A percentile compares a stretch with the other conserved stretches of the same genome.
phyloP scores from a whole-genome alignment of 129 eudicot species.

The Chrysanthemum seticuspe region DNA sequence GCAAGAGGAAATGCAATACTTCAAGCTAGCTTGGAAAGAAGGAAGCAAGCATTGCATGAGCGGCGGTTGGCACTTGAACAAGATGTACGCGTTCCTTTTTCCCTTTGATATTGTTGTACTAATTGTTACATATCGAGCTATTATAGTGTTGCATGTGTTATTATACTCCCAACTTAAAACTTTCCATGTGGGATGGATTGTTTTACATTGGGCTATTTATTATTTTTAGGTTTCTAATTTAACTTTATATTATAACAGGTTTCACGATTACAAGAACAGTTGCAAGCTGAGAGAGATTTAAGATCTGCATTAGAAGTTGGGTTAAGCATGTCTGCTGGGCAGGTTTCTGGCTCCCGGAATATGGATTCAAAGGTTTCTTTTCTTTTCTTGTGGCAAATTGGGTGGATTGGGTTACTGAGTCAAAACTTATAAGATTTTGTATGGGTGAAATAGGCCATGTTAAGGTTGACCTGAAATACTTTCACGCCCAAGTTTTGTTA shows the following conservation, averaged over 20 bases:
- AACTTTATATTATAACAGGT: slow-evolving; percentile 41
- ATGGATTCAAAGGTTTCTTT: slow-evolving; percentile 88
- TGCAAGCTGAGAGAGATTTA: slow-evolving; percentile 97
- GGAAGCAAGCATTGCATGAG: slow-evolving; percentile 95
- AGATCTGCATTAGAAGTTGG: slow-evolving; percentile 96
- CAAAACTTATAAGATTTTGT: too few species aligned
- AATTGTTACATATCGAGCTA: neutral
- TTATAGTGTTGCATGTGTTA: too few species aligned
- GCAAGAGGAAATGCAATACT: slow-evolving; percentile 94
- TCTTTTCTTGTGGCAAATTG: neutral
- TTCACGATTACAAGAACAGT: slow-evolving; percentile 92
- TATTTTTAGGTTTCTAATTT: slow-evolving; percentile 11
- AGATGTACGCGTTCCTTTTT: slow-evolving; percentile 57
- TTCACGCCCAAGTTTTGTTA: neutral
- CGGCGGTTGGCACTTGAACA: slow-evolving; percentile 96
- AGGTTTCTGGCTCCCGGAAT: slow-evolving; percentile 64
- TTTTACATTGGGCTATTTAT: too few species aligned
- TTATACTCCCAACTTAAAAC: too few species aligned
- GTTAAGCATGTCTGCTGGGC: slow-evolving; percentile 93
- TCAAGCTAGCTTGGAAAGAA: slow-evolving; percentile 97
- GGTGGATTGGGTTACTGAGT: too few species aligned
- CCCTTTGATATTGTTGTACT: slow-evolving; percentile 1
- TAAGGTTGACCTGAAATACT: neutral
- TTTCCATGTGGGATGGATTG: too few species aligned
- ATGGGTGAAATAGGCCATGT: too few species aligned